These are phyloP conservation scores for Takashimella koratensis DNA, from an alignment of 1,284 basidiomycete species.

Conservation along the genomic window DNA sequence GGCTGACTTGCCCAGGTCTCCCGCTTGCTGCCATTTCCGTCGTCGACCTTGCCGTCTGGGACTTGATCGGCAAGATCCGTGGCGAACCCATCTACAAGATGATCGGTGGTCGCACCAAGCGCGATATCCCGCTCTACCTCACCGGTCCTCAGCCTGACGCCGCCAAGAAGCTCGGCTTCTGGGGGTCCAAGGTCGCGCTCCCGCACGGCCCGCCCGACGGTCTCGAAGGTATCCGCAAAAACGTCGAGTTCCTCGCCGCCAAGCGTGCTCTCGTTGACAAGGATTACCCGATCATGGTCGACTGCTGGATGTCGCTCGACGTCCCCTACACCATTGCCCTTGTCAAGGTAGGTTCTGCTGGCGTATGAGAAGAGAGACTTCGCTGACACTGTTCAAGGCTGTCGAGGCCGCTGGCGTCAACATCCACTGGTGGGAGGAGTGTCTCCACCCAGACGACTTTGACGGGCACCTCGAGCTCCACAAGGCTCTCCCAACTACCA, in stretches of 20 bases:
- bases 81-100: constrained; percentile 58
- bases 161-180: constrained; percentile 55
- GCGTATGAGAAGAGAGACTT: too few relatives aligned
- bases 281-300: constrained; percentile 55
- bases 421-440: constrained; percentile 58
- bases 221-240: constrained; percentile 52
- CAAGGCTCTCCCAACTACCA: constrained; percentile 52
- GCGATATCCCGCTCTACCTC: constrained; percentile 55
- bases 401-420: constrained; percentile 52
- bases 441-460: constrained; percentile 54
- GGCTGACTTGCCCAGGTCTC: constrained; percentile 37
- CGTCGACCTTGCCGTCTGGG: constrained; percentile 56
- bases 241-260: constrained; percentile 53
- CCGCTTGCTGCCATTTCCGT: constrained; percentile 55
- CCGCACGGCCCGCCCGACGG: constrained; percentile 55
- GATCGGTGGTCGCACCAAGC: constrained; percentile 55
- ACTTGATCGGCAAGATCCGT: constrained; percentile 56
- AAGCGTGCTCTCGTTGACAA: constrained; percentile 51
- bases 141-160: constrained; percentile 53
- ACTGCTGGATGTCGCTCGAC: constrained; percentile 54
- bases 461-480: constrained; percentile 53
- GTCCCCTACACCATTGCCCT: constrained; percentile 53
- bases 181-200: constrained; percentile 54
- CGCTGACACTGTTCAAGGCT: too few relatives aligned
- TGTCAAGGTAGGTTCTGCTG: too few relatives aligned